Evolutionary conservation across 1,284 basidiomycete species (phyloP), one percentile per base, ranked within the genome.

Genomic region (Grifola frondosa): DNA sequence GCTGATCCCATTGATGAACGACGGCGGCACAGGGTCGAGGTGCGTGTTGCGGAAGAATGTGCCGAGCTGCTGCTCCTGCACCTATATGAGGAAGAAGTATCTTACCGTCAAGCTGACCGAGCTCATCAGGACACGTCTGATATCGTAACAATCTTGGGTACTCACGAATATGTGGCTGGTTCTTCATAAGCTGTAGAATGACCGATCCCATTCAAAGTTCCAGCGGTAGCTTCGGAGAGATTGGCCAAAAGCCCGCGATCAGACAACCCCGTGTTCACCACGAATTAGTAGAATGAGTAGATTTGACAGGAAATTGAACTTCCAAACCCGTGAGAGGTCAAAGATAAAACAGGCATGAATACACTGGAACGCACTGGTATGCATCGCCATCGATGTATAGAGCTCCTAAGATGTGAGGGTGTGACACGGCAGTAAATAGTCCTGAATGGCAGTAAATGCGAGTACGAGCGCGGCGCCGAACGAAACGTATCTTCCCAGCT

Each of bases 361-460:
- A 22, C 35, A 20, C 16, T n/a, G 16, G 28, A 45, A 74, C 82
- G 58, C 58, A 90, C 88, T 86, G 80, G 68, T 93, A 92, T 34
- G 91, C 91, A 59, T 92, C 88, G 5, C 91, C 92, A 63, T 99
- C 96, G 46, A 99, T 94, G 62, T 95, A 99, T 26, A 99, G 72
- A 0, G 91, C 91, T 21, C 96, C 81, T 35, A 99, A 69, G 39
- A 99, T 91, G 40, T 88, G 69, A 4, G 97, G 96, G 70, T 99
- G 96, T 0, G 84, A 83, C 3, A 85, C 86, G 0, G 90, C 81
- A 9, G 90, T 84, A 70, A 97, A 97, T 7, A 95, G 69, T 2
- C 94, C 92, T 1, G 92, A 95, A 65, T 98, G 54, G 44, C 12
- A 62, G 59, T 4, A 68, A 75, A 0, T 82, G 82, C 3, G 81